A percentile compares a stretch with the other conserved stretches of the same genome.
These are phyloP conservation scores for Aspergillus phoenicis DNA, from an alignment of 2,329 filamentous ascomycete genomes.

Conservation along the genomic window DNA sequence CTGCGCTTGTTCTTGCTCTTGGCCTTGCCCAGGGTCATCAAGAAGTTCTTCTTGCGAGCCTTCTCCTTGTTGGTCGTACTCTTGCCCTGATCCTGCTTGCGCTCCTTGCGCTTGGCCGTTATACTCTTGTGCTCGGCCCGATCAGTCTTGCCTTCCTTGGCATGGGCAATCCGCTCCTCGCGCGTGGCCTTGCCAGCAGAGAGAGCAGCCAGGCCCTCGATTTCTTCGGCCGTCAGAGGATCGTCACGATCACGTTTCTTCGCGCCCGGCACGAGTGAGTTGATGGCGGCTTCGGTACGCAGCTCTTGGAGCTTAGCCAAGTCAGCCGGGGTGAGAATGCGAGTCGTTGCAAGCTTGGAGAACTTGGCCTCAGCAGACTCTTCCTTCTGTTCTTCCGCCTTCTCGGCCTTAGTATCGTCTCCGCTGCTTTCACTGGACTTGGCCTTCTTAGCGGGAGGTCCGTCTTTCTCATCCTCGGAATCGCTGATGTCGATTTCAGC, in stretches of 20 bases:
- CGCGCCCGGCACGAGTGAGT: constrained; percentile 58
- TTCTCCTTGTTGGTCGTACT: constrained; percentile 98
- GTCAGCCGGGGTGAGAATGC: constrained; percentile 93
- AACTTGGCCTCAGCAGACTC: constrained; percentile 47
- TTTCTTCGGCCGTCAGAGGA: constrained; percentile 84
- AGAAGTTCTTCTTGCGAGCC: constrained; percentile 93
- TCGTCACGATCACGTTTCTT: constrained; percentile 74
- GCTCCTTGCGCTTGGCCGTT: constrained; percentile 78
- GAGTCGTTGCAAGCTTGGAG: constrained; percentile 73
- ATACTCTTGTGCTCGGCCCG: constrained; percentile 82
- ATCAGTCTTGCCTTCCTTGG: constrained; percentile 77
- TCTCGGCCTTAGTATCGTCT: constrained; percentile 27
- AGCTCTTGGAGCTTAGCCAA: constrained; percentile 93
- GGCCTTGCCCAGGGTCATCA: constrained; percentile 97
- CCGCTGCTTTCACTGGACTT: constrained; percentile 45
- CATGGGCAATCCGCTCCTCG: constrained; percentile 83
- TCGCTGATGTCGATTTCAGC: constrained; percentile 74
- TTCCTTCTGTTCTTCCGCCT: constrained; percentile 34
- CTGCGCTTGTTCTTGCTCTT: constrained; percentile 95
- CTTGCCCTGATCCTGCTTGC: constrained; percentile 88
- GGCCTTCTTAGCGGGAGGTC: constrained; percentile 64
- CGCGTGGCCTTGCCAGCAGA: constrained; percentile 76
- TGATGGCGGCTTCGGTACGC: constrained; percentile 70
- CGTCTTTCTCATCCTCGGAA: constrained; percentile 69
- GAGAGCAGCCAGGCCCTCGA: constrained; percentile 80